Percentiles rank a stretch among this genome's conserved stretches.
These are phyloP conservation scores for Backusella westeae DNA, from an alignment of 192 early-diverging fungal genomes.

Conservation along the genomic window DNA sequence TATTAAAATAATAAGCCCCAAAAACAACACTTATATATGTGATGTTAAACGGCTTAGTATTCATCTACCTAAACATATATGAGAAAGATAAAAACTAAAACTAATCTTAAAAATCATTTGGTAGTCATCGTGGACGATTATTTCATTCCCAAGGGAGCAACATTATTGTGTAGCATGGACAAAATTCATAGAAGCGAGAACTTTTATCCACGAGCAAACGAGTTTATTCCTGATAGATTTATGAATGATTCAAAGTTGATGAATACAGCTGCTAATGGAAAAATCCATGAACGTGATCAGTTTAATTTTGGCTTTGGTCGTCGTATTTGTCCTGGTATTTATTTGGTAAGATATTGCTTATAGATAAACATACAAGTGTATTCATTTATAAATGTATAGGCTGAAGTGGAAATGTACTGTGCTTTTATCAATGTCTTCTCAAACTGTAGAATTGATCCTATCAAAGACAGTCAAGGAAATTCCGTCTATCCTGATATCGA, in stretches of 20 bases:
- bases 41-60: not conserved
- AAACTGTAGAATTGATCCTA: not conserved
- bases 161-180: conserved; percentile 47
- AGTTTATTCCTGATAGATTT: conserved; percentile 49
- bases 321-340: conserved; percentile 16
- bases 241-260: not conserved
- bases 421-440: not conserved
- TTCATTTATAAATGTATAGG: not conserved
- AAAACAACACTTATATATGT: not conserved
- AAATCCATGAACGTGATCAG: conserved; percentile 12
- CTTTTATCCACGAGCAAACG: conserved; percentile 42
- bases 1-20: not conserved
- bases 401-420: conserved; percentile 4
- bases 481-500: not conserved
- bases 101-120: not conserved
- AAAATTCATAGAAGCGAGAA: conserved; percentile 38
- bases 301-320: conserved; percentile 27
- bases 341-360: conserved; percentile 1
- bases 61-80: not conserved
- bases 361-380: not conserved
- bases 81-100: not conserved
- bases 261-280: conserved; percentile 14
- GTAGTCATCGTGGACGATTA: conserved; percentile 35
- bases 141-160: conserved; percentile 47
- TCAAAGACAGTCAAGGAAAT: not conserved